Evolutionary conservation across 2,329 filamentous ascomycete genomes (phyloP), one percentile per base, ranked within the genome.

Genomic region (Apiospora arundinis): DNA sequence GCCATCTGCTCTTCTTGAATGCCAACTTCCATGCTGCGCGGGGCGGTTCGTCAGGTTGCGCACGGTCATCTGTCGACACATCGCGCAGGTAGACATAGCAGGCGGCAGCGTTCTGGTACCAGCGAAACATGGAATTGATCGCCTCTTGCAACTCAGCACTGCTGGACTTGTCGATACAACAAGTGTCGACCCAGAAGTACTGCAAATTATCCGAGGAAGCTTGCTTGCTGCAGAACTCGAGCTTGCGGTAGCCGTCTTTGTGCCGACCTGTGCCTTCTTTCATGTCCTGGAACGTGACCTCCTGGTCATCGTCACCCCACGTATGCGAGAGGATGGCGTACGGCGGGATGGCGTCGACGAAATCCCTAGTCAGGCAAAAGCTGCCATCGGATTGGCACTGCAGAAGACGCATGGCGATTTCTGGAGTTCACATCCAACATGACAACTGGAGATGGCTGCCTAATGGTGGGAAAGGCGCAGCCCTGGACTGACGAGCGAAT

Each of bases 271-370:
- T 49, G 21, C 28, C 25, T 12, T 60, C 18, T 11, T 32, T 28
- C 21, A 60, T 14, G 32, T 69, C 68, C 16, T 49, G 45, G 1
- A 69, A 60, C 14, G 44, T 52, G 21, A 69, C 28, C 44, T 69
- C 68, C 7, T 69, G 16, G n/a, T 52, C 49, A 40, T 69, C 48
- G 25, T n/a, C n/a, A 25, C 44, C 68, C 68, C 48, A 69, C 14
- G 48, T 69, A 37, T 69, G 28, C 23, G 48, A 69, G 9, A 69
- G 28, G 42, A 69, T 69, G 32, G 68, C 48, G 25, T 69, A 69
- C 21, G 68, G 68, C 9, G 68, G 68, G 32, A 60, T 66, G n/a
- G n/a, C 46, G n/a, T 49, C 8, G 46, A 48, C 46, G 2, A 49
- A 49, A 49, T 25, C 46, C n/a, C 9, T 12, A 4, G 46, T 49